These are phyloP conservation scores for Elsinoe ampelina DNA, from an alignment of 2,329 filamentous ascomycete genomes.

Conservation along the genomic window DNA sequence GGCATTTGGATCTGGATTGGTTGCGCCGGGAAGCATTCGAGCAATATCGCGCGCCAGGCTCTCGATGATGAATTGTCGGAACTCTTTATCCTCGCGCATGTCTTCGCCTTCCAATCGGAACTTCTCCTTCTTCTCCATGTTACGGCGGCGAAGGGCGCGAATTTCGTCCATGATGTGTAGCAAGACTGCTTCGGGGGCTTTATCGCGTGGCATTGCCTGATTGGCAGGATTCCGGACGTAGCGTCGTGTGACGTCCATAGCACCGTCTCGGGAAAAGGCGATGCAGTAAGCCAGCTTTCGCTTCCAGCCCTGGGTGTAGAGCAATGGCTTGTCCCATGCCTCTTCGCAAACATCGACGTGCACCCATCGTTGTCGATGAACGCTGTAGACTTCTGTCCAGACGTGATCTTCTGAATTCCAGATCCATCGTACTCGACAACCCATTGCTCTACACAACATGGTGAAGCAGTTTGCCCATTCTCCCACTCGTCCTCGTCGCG, in stretches of 20 bases:
- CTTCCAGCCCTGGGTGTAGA: constrained; percentile 89
- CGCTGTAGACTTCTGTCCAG: constrained; percentile 96
- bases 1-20: constrained; percentile 33
- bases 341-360: constrained; percentile 94
- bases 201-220: constrained; percentile 63
- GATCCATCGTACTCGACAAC: constrained; percentile 86
- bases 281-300: constrained; percentile 97
- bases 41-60: constrained; percentile 66
- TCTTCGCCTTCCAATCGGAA: constrained; percentile 76
- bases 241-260: constrained; percentile 57
- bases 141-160: constrained; percentile 68
- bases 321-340: constrained; percentile 83
- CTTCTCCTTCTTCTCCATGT: constrained; percentile 77
- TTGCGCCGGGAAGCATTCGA: constrained; percentile 49
- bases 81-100: constrained; percentile 62
- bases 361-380: constrained; percentile 89
- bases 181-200: constrained; percentile 80
- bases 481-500: constrained; percentile 73
- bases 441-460: constrained; percentile 92
- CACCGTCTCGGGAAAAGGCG: constrained; percentile 85
- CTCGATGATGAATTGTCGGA: constrained; percentile 63
- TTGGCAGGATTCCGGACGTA: constrained; percentile 61
- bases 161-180: constrained; percentile 90
- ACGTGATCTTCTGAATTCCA: constrained; percentile 98
- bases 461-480: constrained; percentile 99